A percentile compares a stretch with the other conserved stretches of the same genome.
phyloP scores from a whole-genome alignment of 768 basidiomycete species.

The Chiua virens region DNA sequence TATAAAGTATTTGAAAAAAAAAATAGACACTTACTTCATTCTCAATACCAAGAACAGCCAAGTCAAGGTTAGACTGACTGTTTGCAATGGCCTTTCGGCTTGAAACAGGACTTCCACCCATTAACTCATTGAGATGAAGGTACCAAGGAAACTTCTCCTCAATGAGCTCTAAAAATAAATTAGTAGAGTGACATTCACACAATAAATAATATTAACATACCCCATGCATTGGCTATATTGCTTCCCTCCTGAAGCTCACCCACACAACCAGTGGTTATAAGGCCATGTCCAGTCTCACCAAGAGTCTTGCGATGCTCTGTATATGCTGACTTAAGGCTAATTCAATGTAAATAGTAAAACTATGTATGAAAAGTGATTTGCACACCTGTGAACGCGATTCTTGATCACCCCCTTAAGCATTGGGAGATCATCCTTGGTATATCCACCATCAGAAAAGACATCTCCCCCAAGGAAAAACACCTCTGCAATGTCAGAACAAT shows the following conservation, averaged over 20 bases:
- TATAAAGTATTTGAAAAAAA: too few species aligned
- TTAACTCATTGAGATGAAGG: not conserved
- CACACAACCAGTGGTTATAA: not conserved
- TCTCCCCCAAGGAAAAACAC: constrained; percentile 2
- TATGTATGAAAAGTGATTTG: too few species aligned
- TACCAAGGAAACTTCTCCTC: not conserved
- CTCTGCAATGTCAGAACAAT: constrained; percentile 4
- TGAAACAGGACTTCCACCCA: not conserved
- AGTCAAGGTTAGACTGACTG: not conserved
- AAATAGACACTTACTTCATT: not conserved
- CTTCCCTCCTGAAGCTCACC: not conserved
- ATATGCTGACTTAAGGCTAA: not conserved
- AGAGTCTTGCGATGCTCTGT: not conserved
- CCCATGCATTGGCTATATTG: not conserved
- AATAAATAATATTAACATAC: not conserved
- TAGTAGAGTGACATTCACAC: too few species aligned
- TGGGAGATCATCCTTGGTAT: not conserved
- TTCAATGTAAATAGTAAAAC: not conserved
- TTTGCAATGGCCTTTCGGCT: not conserved
- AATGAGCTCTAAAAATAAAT: not conserved
- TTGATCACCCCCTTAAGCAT: not conserved
- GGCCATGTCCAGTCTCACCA: constrained; percentile 1
- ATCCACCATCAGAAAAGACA: too few species aligned
- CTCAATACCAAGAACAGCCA: not conserved
- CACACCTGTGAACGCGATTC: not conserved